phyloP scores from a whole-genome alignment of 2,329 filamentous ascomycete genomes.

The Colletotrichum sp. region DNA sequence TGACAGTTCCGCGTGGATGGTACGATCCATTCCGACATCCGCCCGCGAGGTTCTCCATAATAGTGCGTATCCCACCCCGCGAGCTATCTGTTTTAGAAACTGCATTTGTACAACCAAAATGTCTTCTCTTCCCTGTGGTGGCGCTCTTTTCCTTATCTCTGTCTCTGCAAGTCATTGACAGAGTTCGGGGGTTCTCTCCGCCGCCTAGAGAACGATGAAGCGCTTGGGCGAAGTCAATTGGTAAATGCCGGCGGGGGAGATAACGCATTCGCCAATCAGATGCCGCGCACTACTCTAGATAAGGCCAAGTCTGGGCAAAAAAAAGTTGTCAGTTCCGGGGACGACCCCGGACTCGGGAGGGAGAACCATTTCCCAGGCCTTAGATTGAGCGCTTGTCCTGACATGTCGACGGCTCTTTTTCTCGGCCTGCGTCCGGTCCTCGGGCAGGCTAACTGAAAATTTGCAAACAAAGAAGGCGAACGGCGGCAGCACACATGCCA shows the following conservation, averaged over 20 bases:
- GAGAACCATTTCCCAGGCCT: conserved; percentile 2
- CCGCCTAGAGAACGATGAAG: neutral
- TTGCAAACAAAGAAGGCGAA: neutral
- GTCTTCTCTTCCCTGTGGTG: neutral
- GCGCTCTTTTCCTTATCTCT: neutral
- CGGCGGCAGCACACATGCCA: neutral
- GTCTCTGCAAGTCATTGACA: neutral
- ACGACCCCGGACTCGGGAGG: conserved; percentile 14
- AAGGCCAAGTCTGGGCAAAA: neutral
- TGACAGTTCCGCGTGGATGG: conserved; percentile 5
- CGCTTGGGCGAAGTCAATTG: conserved; percentile 6
- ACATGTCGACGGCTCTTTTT: neutral
- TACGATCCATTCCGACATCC: conserved; percentile 10
- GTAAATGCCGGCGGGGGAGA: conserved; percentile 19
- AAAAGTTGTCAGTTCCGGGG: neutral
- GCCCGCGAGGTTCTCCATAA: neutral
- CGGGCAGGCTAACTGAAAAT: neutral
- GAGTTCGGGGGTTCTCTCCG: neutral
- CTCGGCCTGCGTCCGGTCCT: neutral
- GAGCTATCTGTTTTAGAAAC: conserved; percentile 19
- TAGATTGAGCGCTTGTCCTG: neutral
- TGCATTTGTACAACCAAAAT: conserved; percentile 8
- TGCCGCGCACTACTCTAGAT: neutral
- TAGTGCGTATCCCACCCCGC: neutral
- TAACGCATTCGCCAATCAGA: conserved; percentile 6